Base-by-base conservation (phyloP, 495 filamentous ascomycete species). In the Annulohypoxylon maeteangense region DNA sequence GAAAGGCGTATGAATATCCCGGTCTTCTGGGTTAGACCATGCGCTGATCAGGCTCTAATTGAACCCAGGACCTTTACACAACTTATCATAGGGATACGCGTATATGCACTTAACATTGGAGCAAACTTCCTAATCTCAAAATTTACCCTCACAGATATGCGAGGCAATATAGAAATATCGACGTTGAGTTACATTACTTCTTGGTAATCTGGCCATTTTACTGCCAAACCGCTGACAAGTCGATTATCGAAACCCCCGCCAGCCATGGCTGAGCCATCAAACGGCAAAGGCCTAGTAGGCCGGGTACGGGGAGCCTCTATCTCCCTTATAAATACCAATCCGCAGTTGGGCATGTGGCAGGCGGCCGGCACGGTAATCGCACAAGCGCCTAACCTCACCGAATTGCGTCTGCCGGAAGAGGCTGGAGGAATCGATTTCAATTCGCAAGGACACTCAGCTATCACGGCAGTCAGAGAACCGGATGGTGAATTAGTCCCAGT, bases 271-370 rank as follows among this genome's bases (percentile, higher is more conserved):
- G 59, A 69, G 14, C 32, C 50, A 47, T 62, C 48, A 12, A 63
- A 64, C 4, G 31, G 10, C 3, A 40, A 59, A 20, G 34, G 61
- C 31, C 25, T 75, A 31, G 56, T 42, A 14, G 73, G 73, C 32
- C 77, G 77, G 5, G 36, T 76, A 20, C 73, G 78, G 20, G 48
- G 61, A 12, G 70, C 54, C 25, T 80, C 78, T n/a, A 16, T 75
- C 11, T 72, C 72, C 36, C 29, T 80, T 18, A 55, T 78, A 0
- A 78, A 80, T 50, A 48, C 76, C 11, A 78, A 78, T 36, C 79
- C 79, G 0, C 78, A 79, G 50, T 68, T 72, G 18, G 77, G 79
- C 8, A 72, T 80, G 59, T 76, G 76, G 48, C 75, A 75, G 31
- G 77, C 79, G 1, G 14, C 47, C 29, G 47, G 79, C 7, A 77